Base-by-base conservation (phyloP, 139 green algal species). In the Micromonas pusilla region DNA sequence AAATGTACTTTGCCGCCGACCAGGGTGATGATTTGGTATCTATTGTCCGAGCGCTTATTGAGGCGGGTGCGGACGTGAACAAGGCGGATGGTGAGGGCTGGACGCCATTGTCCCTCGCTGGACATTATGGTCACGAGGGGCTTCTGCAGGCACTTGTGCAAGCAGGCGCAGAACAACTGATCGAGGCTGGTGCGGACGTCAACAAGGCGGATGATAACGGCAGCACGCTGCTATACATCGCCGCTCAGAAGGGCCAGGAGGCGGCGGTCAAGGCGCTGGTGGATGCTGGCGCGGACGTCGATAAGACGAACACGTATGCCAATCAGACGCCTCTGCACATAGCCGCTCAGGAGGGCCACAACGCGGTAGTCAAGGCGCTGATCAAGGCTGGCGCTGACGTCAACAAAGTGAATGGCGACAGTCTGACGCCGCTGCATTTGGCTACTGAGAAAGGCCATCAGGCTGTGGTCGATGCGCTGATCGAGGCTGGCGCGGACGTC, bases 1-100 rank as follows among this genome's bases (percentile, higher is more conserved):
- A 52, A 5, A 16, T 52, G 26, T 16, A 16, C 19, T n/a, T 9
- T 31, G 66, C n/a, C 28, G 23, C 66, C 5, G 16, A n/a, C 23
- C 5, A 73, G 19, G 66, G 66, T 25, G 6, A 73, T 13, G 30
- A 28, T 16, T 16, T 38, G 28, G 33, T 52, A 13, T n/a, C n/a
- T n/a, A n/a, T n/a, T n/a, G 23, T 73, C 23, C 9, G 34, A n/a
- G 66, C 25, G 33, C 66, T 73, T 4, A 53, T 39, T 25, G 34
- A n/a, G 16, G 33, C 66, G 16, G 66, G 66, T 53, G 66, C 66
- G n/a, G 66, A 73, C 28, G 66, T 73, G 19, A 73, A 73, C 66
- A 73, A 73, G 66, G 66, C 34, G 9, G 30, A 73, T 31, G 54
- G 5, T 9, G 28, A 70, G 5, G 66, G 66, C 28, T 21, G 28